A percentile compares a stretch with the other conserved stretches of the same genome.
phyloP scores from a whole-genome alignment of 179 eudicot genomes.

The Spinacia oleracea region DNA sequence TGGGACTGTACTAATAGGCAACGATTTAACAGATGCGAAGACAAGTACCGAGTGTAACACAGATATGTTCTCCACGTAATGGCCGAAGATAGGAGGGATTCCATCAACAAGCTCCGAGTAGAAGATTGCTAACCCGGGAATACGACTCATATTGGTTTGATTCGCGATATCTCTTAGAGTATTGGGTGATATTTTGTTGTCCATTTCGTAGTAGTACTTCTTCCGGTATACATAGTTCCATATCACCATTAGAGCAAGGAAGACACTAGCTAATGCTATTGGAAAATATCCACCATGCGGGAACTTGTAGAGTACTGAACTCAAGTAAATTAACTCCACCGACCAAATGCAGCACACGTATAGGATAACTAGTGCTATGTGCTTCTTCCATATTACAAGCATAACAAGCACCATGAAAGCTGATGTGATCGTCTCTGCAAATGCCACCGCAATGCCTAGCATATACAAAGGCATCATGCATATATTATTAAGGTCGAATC shows the following conservation, averaged over 20 bases:
- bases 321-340: conserved; percentile 52
- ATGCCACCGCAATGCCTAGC: conserved; percentile 80
- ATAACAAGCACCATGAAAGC: conserved; percentile 53
- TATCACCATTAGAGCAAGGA: conserved; percentile 53
- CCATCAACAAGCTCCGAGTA: conserved; percentile 86
- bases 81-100: conserved; percentile 80
- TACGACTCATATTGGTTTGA: conserved; percentile 27
- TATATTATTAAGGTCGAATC: too few species aligned
- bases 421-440: conserved; percentile 78
- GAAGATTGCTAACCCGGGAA: conserved; percentile 68
- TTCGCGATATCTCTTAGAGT: conserved; percentile 39
- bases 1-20: conserved; percentile 69
- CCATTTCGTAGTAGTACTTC: conserved; percentile 68
- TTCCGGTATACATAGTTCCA: conserved; percentile 70
- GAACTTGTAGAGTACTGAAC: conserved; percentile 73
- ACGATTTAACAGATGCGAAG: conserved; percentile 62
- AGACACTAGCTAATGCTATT: conserved; percentile 46
- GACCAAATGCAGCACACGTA: conserved; percentile 49
- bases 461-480: neutral
- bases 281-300: conserved; percentile 77
- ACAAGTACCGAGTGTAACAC: conserved; percentile 65
- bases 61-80: conserved; percentile 58
- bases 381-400: conserved; percentile 67
- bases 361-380: conserved; percentile 35
- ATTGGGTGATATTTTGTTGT: conserved; percentile 58